Conservation (phyloP, 495 filamentous ascomycete species). For the Xylaria intraflava region DNA sequence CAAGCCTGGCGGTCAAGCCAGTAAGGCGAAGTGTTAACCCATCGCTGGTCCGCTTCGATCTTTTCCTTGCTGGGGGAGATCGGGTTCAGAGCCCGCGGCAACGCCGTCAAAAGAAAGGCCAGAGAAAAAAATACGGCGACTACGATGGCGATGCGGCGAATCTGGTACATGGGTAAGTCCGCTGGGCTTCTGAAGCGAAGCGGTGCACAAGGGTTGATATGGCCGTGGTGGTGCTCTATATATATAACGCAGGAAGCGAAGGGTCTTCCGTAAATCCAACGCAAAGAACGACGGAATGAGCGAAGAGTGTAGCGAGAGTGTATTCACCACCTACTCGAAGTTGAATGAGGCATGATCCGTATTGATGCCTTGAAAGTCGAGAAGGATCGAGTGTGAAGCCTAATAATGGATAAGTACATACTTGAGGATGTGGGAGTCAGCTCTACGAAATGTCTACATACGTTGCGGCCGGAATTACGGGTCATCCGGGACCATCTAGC, state of each 20-base stretch:
- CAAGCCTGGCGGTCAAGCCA: slow-evolving; percentile 72
- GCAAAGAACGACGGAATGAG: not conserved
- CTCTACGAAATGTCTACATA: too few relatives aligned
- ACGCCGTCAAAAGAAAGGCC: slow-evolving; percentile 28
- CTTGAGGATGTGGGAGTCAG: too few relatives aligned
- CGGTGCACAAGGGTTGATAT: not conserved
- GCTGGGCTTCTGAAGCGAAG: not conserved
- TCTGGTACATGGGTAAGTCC: slow-evolving; percentile 22
- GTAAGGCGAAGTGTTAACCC: slow-evolving; percentile 64
- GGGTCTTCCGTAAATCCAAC: not conserved
- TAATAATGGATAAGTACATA: too few relatives aligned
- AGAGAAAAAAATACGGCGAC: slow-evolving; percentile 21
- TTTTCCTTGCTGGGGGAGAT: slow-evolving; percentile 36
- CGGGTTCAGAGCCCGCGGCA: slow-evolving; percentile 40
- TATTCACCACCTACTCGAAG: not conserved
- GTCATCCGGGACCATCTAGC: too few relatives aligned
- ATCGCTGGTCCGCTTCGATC: slow-evolving; percentile 54
- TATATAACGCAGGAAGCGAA: not conserved
- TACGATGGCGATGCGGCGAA: slow-evolving; percentile 31
- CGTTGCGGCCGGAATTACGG: too few relatives aligned
- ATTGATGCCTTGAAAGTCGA: not conserved
- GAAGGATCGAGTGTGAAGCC: too few relatives aligned
- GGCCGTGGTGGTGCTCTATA: not conserved
- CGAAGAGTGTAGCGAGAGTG: not conserved
- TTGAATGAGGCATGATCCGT: not conserved